Evolutionary conservation across 768 basidiomycete species (phyloP).

Genomic region (Nidula microcarpa): DNA sequence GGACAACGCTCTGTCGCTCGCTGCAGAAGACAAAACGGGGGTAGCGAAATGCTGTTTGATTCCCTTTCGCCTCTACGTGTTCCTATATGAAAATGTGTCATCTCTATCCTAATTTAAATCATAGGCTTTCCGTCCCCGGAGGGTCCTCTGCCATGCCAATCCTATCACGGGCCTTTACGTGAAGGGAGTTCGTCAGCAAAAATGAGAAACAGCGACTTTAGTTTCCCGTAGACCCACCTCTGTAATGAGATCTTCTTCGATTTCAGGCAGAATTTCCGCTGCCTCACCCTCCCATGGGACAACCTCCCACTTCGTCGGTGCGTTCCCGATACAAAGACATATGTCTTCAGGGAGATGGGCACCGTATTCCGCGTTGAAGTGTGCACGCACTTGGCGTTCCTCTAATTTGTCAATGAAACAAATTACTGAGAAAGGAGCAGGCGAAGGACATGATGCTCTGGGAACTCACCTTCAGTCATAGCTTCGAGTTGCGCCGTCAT

Average conservation of each 20-base stretch:
- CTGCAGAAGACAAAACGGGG: too few relatives aligned
- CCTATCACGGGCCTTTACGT: not conserved
- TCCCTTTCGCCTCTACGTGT: too few relatives aligned
- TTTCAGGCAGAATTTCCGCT: slow-evolving; percentile 57
- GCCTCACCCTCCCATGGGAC: slow-evolving; percentile 52
- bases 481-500: slow-evolving; percentile 64
- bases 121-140: not conserved
- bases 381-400: slow-evolving; percentile 59
- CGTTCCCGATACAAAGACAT: slow-evolving; percentile 72
- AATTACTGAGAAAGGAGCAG: too few relatives aligned
- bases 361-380: slow-evolving; percentile 74
- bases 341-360: slow-evolving; percentile 75
- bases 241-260: slow-evolving; percentile 54
- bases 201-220: not conserved
- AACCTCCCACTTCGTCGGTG: slow-evolving; percentile 72
- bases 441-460: too few relatives aligned
- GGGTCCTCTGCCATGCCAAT: not conserved
- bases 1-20: too few relatives aligned
- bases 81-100: too few relatives aligned
- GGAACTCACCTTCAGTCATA: slow-evolving; percentile 59
- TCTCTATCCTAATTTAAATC: not conserved
- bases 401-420: slow-evolving; percentile 33
- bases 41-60: too few relatives aligned
- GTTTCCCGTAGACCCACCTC: slow-evolving; percentile 33
- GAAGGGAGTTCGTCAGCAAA: too few relatives aligned